Percentiles rank a stretch among this genome's conserved stretches.
Conservation (phyloP, 2,329 filamentous ascomycete species). For the Dryadomyces quercivorus region DNA sequence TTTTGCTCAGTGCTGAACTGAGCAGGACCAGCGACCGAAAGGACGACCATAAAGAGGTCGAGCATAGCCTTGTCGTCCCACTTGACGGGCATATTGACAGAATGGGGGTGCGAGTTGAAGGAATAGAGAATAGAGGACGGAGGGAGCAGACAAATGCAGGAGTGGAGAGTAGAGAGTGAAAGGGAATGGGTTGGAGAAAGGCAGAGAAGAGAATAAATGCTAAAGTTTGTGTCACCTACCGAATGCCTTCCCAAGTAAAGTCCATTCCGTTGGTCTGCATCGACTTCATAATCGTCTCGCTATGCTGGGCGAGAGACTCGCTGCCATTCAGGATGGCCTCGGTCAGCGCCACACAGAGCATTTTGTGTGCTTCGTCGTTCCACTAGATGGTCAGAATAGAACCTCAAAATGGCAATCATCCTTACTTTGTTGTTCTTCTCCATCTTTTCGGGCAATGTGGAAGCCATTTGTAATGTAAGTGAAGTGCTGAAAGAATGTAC, state of each 20-base stretch:
- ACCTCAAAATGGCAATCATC: not conserved
- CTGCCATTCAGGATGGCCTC: constrained; percentile 8
- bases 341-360: constrained; percentile 12
- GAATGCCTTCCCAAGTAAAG: constrained; percentile 32
- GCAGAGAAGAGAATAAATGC: constrained; percentile 2
- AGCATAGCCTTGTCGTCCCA: constrained; percentile 18
- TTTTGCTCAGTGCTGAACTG: constrained; percentile 15
- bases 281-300: constrained; percentile 19
- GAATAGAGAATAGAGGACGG: not conserved
- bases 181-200: not conserved
- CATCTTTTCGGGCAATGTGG: not conserved
- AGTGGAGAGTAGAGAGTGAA: not conserved
- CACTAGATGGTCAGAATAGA: constrained; percentile 9
- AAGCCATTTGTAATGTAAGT: not conserved
- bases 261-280: constrained; percentile 16
- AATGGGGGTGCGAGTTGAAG: too few relatives aligned
- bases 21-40: constrained; percentile 10
- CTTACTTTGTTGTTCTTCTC: constrained; percentile 6
- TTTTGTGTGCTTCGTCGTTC: constrained; percentile 13
- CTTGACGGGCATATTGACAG: constrained; percentile 16
- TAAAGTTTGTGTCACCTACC: constrained; percentile 22
- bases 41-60: constrained; percentile 17
- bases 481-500: too few relatives aligned
- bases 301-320: constrained; percentile 14
- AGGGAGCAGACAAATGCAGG: not conserved